A percentile compares a stretch with the other conserved stretches of the same genome.
Conservation (phyloP, 2,329 filamentous ascomycete species). For the Diaporthe longicolla region DNA sequence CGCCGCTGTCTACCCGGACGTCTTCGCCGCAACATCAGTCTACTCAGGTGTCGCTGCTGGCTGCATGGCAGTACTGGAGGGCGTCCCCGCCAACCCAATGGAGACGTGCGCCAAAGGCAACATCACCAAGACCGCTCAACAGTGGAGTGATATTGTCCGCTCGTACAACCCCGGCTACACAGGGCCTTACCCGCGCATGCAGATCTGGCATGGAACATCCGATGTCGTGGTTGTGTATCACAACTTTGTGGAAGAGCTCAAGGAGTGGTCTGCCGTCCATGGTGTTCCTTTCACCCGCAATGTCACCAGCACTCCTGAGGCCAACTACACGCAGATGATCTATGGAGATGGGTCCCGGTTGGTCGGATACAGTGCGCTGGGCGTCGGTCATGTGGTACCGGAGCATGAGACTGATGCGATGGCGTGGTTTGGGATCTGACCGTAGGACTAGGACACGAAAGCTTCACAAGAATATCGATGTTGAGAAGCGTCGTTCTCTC, state of each 20-base stretch:
- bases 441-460: not conserved
- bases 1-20: conserved; percentile 51
- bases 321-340: conserved; percentile 23
- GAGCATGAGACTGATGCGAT: not conserved
- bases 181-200: conserved; percentile 68
- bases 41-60: conserved; percentile 51
- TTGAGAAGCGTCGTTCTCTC: not conserved
- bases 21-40: conserved; percentile 49
- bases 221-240: conserved; percentile 65
- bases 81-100: conserved; percentile 2
- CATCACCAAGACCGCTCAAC: not conserved
- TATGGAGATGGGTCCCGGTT: not conserved
- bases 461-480: not conserved
- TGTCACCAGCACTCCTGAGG: not conserved
- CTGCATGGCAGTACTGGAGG: conserved; percentile 39
- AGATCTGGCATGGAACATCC: conserved; percentile 70
- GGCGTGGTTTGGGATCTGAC: conserved; percentile 23
- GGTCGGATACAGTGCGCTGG: conserved; percentile 21
- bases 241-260: conserved; percentile 71
- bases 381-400: not conserved
- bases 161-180: conserved; percentile 48
- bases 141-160: not conserved
- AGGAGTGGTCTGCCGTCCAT: conserved; percentile 68
- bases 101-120: conserved; percentile 3
- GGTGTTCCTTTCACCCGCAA: conserved; percentile 49